Evolutionary conservation across 2,329 filamentous ascomycete species (phyloP).

Genomic region (Penicillium vulpinum): DNA sequence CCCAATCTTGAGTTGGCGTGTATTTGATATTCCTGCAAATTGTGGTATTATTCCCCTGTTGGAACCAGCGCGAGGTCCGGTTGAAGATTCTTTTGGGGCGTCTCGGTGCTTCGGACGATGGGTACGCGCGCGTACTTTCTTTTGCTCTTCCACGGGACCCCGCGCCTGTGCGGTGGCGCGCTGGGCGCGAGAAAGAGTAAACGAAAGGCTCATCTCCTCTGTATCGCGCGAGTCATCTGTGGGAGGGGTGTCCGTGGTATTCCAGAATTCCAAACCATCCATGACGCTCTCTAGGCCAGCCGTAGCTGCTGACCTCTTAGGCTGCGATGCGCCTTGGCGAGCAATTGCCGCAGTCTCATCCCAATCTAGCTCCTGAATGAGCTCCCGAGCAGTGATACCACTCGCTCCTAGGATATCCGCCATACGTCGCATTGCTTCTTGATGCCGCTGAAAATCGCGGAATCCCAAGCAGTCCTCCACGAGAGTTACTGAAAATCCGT

Average conservation of each 20-base stretch:
- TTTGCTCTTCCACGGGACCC: conserved; percentile 16
- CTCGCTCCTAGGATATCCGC: conserved; percentile 73
- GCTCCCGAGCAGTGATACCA: conserved; percentile 59
- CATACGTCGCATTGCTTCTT: conserved; percentile 69
- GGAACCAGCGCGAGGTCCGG: neutral
- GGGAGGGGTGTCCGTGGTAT: conserved; percentile 9
- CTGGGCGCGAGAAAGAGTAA: conserved; percentile 13
- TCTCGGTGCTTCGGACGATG: conserved; percentile 30
- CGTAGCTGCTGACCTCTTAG: conserved; percentile 20
- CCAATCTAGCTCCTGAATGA: conserved; percentile 54
- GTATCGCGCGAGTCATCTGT: conserved; percentile 11
- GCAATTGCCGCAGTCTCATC: conserved; percentile 44
- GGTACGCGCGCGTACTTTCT: conserved; percentile 26
- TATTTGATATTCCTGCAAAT: neutral
- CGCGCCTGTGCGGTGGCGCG: conserved; percentile 9
- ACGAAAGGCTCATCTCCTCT: conserved; percentile 12
- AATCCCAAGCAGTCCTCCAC: conserved; percentile 88
- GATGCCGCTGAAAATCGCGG: conserved; percentile 67
- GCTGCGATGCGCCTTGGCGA: conserved; percentile 15
- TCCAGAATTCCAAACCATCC: conserved; percentile 35
- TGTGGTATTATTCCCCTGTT: neutral
- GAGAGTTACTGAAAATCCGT: conserved; percentile 83
- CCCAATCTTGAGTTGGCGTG: conserved; percentile 53
- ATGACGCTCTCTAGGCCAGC: conserved; percentile 39
- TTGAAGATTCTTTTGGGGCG: conserved; percentile 11